Evolutionary conservation across 164 flowering plant species (phyloP).

Genomic region (Dillenia turbinata): DNA sequence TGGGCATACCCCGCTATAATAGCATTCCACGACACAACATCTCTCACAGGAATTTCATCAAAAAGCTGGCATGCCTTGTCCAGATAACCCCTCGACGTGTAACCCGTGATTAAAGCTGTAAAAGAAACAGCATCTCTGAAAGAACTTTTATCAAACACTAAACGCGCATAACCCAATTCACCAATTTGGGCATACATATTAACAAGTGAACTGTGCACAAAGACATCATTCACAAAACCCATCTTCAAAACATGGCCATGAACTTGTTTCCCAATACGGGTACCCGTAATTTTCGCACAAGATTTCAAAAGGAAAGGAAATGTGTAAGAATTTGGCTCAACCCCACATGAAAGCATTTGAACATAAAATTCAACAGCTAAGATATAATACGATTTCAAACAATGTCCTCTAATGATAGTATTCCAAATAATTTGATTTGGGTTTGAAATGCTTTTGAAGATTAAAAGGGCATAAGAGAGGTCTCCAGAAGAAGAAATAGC

Average conservation of each 20-base stretch:
- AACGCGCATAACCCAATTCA: conserved; percentile 44
- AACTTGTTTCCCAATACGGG: conserved; percentile 47
- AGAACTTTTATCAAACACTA: conserved; percentile 59
- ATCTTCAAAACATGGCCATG: conserved; percentile 64
- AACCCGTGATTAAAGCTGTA: conserved; percentile 67
- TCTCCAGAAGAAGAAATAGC: conserved; percentile 54
- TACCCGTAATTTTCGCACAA: conserved; percentile 32
- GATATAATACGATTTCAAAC: conserved; percentile 31
- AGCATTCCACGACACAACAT: conserved; percentile 80
- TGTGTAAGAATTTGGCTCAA: conserved; percentile 67
- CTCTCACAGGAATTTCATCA: conserved; percentile 58
- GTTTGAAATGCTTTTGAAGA: conserved; percentile 44
- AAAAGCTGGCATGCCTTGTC: conserved; percentile 60
- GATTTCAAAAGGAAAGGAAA: conserved; percentile 70
- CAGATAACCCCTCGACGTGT: conserved; percentile 38
- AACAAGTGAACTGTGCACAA: conserved; percentile 60
- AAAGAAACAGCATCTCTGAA: conserved; percentile 53
- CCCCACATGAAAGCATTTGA: conserved; percentile 40
- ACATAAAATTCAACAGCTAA: conserved; percentile 35
- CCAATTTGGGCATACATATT: conserved; percentile 64
- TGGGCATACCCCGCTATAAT: conserved; percentile 71
- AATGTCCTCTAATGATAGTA: conserved; percentile 53
- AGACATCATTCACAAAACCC: conserved; percentile 47
- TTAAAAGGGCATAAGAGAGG: conserved; percentile 47
- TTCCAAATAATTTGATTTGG: conserved; percentile 72